Percentiles rank a stretch among this genome's conserved stretches.
Evolutionary conservation across 108 stramenopile genomes (phyloP).

Genomic region (Skeletonema marinoi): DNA sequence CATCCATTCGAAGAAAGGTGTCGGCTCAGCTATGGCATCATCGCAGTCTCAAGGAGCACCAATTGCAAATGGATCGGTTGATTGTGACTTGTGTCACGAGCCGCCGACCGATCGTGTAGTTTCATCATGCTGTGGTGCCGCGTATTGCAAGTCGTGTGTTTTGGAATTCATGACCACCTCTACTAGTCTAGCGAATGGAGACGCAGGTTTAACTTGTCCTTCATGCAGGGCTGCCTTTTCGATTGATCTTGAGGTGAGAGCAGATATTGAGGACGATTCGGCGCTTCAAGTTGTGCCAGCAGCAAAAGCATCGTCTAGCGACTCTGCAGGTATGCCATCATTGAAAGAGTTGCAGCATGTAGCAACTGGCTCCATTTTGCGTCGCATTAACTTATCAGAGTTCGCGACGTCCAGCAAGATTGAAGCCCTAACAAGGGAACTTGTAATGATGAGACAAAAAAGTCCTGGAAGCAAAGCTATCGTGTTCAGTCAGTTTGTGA

Average conservation of each 20-base stretch:
- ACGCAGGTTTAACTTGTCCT: slow-evolving; percentile 62
- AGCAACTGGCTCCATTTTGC: slow-evolving; percentile 81
- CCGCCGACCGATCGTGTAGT: slow-evolving; percentile 78
- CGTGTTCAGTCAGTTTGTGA: slow-evolving; percentile 97
- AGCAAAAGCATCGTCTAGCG: slow-evolving; percentile 8
- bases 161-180: slow-evolving; percentile 76
- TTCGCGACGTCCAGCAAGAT: slow-evolving; percentile 97
- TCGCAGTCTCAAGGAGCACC: slow-evolving; percentile 19
- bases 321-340: slow-evolving; percentile 56
- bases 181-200: slow-evolving; percentile 33
- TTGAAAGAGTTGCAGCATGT: slow-evolving; percentile 80
- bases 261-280: slow-evolving; percentile 67
- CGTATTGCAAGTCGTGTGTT: slow-evolving; percentile 83
- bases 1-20: slow-evolving; percentile 59
- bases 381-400: slow-evolving; percentile 91
- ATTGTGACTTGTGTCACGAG: slow-evolving; percentile 86
- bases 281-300: slow-evolving; percentile 25
- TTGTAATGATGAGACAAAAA: slow-evolving; percentile 83
- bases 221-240: slow-evolving; percentile 78
- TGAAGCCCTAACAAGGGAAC: slow-evolving; percentile 93
- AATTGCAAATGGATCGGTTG: slow-evolving; percentile 70
- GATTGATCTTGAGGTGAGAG: slow-evolving; percentile 76
- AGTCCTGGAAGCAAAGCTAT: slow-evolving; percentile 96
- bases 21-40: neutral
- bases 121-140: slow-evolving; percentile 75